A percentile compares a stretch with the other conserved stretches of the same genome.
Evolutionary conservation across 2,329 filamentous ascomycete genomes (phyloP).

Genomic region (Verticillium nubilum): DNA sequence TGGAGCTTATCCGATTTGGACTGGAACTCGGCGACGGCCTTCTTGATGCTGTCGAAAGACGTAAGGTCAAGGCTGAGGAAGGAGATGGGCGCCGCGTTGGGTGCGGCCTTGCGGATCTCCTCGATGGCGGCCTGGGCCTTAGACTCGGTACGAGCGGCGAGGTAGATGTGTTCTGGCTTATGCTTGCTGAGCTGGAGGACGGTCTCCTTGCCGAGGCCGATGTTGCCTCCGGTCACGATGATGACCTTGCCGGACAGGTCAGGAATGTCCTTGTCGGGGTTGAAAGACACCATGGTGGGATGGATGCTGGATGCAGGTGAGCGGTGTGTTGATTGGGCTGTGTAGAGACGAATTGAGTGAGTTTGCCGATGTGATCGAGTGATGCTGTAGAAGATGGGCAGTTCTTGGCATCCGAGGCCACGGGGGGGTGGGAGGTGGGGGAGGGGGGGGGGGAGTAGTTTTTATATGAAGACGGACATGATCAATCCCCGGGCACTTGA

Average conservation of each 20-base stretch:
- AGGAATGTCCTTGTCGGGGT: constrained; percentile 28
- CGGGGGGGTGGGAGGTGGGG: too few relatives aligned
- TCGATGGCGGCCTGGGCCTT: constrained; percentile 26
- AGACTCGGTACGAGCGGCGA: constrained; percentile 26
- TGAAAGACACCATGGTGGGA: background rate
- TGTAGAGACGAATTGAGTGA: too few relatives aligned
- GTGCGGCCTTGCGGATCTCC: constrained; percentile 20
- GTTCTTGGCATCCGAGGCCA: too few relatives aligned
- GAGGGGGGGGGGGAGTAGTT: too few relatives aligned
- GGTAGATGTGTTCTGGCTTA: constrained; percentile 4
- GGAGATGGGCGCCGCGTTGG: constrained; percentile 10
- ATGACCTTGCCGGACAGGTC: constrained; percentile 42
- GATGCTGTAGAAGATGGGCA: too few relatives aligned
- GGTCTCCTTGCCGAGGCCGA: constrained; percentile 16
- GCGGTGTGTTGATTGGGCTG: background rate
- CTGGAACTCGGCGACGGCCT: constrained; percentile 30
- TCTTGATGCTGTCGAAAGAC: constrained; percentile 34
- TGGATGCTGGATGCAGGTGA: background rate
- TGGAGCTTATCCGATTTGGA: constrained; percentile 29
- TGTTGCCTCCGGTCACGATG: constrained; percentile 43
- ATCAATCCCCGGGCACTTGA: too few relatives aligned
- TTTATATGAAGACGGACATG: too few relatives aligned
- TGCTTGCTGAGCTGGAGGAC: constrained; percentile 31
- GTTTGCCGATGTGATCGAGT: too few relatives aligned
- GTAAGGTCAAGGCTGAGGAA: constrained; percentile 37